phyloP scores from a whole-genome alignment of 2,329 filamentous ascomycete species.

The Phaeosphaeriaceae sp. region DNA sequence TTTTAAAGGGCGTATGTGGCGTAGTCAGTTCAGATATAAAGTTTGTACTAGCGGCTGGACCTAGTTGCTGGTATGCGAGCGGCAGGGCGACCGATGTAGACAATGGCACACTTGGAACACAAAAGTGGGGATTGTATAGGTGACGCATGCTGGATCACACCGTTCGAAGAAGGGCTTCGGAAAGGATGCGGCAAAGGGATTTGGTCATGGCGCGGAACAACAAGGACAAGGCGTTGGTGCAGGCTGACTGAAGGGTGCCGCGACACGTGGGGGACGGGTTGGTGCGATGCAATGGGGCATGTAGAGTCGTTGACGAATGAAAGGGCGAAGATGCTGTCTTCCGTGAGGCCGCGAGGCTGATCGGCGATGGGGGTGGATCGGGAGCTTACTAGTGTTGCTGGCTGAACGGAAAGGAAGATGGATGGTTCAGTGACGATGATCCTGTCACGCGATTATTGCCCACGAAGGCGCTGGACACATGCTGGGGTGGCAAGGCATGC shows the following conservation, averaged over 20 bases:
- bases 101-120: constrained; percentile 1
- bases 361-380: too few relatives aligned
- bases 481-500: neutral
- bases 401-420: constrained; percentile 8
- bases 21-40: constrained; percentile 6
- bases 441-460: too few relatives aligned
- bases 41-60: constrained; percentile 15
- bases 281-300: neutral
- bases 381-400: constrained; percentile 13
- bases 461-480: neutral
- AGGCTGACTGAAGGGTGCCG: neutral
- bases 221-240: neutral
- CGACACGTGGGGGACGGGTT: constrained; percentile 3
- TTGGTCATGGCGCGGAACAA: constrained; percentile 3
- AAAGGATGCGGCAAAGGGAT: neutral
- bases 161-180: constrained; percentile 5
- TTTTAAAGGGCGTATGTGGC: constrained; percentile 14
- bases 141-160: constrained; percentile 8
- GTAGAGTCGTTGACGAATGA: constrained; percentile 1
- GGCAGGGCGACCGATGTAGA: constrained; percentile 1
- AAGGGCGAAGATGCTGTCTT: neutral
- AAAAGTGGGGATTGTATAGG: neutral
- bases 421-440: neutral
- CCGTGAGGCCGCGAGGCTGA: constrained; percentile 7
- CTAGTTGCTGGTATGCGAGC: constrained; percentile 12